These are phyloP conservation scores for Acacia crassicarpa DNA, from an alignment of 306 rosid species.

Conservation along the genomic window DNA sequence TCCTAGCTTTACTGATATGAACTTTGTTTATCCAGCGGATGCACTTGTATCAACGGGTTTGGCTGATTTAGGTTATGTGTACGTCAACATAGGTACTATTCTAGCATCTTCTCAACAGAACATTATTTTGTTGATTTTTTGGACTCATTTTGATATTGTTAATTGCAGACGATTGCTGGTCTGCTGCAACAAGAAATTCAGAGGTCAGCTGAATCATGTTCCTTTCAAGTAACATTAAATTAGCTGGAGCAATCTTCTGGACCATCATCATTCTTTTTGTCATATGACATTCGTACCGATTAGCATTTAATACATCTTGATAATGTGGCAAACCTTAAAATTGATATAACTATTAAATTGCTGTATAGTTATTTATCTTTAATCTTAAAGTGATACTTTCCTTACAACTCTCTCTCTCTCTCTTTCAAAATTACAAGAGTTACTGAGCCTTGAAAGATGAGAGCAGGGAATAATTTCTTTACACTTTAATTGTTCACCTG, in stretches of 20 bases:
- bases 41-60: conserved; percentile 84
- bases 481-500: neutral
- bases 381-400: neutral
- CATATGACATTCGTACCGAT: neutral
- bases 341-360: neutral
- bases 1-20: conserved; percentile 28
- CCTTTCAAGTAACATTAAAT: conserved; percentile 6
- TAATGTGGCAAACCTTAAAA: conserved; percentile 10
- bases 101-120: conserved; percentile 14
- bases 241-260: conserved; percentile 9
- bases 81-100: conserved; percentile 80
- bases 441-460: neutral
- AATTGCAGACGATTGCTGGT: conserved; percentile 97
- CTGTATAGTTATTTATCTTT: neutral
- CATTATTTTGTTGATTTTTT: conserved; percentile 20
- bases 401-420: neutral
- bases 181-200: conserved; percentile 43
- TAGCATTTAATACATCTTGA: conserved; percentile 6
- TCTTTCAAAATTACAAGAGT: neutral
- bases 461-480: neutral
- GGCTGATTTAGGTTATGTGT: conserved; percentile 83
- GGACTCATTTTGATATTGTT: conserved; percentile 26
- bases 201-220: conserved; percentile 52
- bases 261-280: conserved; percentile 8
- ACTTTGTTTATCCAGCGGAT: conserved; percentile 69